Evolutionary conservation across 2,329 filamentous ascomycete species (phyloP).

Genomic region (Conoideocrella luteorostrata): DNA sequence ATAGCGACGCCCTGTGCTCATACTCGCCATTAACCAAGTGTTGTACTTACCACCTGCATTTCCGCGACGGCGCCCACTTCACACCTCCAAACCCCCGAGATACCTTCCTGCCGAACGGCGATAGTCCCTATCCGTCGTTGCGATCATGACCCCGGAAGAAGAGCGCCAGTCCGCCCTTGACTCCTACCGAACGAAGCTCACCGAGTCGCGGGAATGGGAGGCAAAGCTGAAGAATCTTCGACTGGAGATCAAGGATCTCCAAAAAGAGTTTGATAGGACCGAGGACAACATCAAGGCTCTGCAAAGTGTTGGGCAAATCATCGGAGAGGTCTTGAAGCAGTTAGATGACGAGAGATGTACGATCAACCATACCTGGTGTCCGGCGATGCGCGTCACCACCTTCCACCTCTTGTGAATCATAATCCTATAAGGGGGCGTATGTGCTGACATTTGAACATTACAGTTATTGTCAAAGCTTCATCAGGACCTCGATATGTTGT

Average conservation of each 20-base stretch:
- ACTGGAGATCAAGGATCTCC: slow-evolving; percentile 90
- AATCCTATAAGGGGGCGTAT: slow-evolving; percentile 15
- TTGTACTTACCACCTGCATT: background rate
- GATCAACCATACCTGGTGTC: too few species aligned
- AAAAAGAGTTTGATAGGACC: slow-evolving; percentile 92
- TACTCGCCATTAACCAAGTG: background rate
- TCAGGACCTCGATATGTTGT: slow-evolving; percentile 97
- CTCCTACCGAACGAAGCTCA: slow-evolving; percentile 72
- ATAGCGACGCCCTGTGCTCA: slow-evolving; percentile 4
- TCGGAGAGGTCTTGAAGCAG: slow-evolving; percentile 97
- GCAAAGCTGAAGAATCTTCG: slow-evolving; percentile 92
- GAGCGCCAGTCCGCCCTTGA: slow-evolving; percentile 65
- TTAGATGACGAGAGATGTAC: slow-evolving; percentile 96
- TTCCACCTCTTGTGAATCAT: background rate
- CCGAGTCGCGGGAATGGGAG: slow-evolving; percentile 98
- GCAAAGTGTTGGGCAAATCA: slow-evolving; percentile 98
- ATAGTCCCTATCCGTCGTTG: background rate
- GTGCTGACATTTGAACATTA: slow-evolving; percentile 9
- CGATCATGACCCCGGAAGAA: slow-evolving; percentile 46
- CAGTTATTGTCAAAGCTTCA: slow-evolving; percentile 97
- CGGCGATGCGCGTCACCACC: too few species aligned
- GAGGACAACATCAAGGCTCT: slow-evolving; percentile 99
- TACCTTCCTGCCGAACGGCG: slow-evolving; percentile 3
- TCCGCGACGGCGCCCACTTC: background rate
- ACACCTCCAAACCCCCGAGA: slow-evolving; percentile 2